Base-by-base conservation (phyloP, 768 basidiomycete genomes). In the Boletus speciosus region DNA sequence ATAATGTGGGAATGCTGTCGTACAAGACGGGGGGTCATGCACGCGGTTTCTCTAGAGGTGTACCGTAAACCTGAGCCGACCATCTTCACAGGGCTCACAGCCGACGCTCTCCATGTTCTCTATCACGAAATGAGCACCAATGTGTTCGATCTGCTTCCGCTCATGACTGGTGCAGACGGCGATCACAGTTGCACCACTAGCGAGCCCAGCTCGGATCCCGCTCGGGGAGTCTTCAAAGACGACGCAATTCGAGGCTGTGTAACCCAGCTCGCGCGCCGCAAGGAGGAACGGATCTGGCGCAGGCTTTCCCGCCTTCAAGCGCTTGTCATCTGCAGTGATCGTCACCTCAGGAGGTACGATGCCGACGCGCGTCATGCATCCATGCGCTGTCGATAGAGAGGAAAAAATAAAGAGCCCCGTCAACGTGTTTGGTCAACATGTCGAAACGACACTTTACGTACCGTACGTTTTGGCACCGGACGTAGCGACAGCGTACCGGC, bases 221-320 rank as follows among this genome's bases (percentile, higher is more conserved):
- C 76, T 76, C 32, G 82, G 78, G 41, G 82, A 89, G 63, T 92
- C 89, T 64, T 90, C 88, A 47, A 92, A 83, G 29, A 91, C 89
- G 60, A 92, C 78, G 57, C 85, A 86, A n/a, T 79, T 77, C 45
- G 76, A 74, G 44, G 81, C 76, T 6, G 76, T 68, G 63, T 76
- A 83, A 7, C 82, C 81, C 47, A 84, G 78, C 61, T 80, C 79
- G 58, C 78, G 66, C 9, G 82, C 82, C 11, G 82, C 82, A 48
- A 84, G 82, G 56, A 84, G 73, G 76, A 84, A 84, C 1, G 82
- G 82, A 63, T 84, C 82, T 8, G 81, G 82, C 0, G 81, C 80
- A 29, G 82, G 82, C 67, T 84, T 83, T 23, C 82, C 82, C 0
- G 80, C 80, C 64, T 84, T 82, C 59, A 88, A 76, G 34, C 86